A percentile compares a stretch with the other conserved stretches of the same genome.
These are phyloP conservation scores for Mrakiaceae sp. DNA, from an alignment of 1,284 basidiomycete species.

Conservation along the genomic window DNA sequence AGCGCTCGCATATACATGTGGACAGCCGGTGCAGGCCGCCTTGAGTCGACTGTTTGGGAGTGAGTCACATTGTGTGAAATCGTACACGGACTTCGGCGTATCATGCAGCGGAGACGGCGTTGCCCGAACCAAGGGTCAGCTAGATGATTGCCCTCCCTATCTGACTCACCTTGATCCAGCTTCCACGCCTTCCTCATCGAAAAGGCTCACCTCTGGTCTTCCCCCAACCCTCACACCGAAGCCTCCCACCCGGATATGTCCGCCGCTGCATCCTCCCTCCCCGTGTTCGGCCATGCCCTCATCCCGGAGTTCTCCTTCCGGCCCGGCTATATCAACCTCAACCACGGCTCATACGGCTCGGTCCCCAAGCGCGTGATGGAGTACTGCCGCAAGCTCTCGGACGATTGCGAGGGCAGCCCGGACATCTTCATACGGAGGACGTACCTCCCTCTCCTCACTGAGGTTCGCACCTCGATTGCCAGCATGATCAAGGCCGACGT, in stretches of 20 bases:
- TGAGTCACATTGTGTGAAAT: neutral
- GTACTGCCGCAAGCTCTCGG: constrained; percentile 40
- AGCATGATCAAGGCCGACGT: constrained; percentile 47
- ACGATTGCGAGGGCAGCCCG: constrained; percentile 48
- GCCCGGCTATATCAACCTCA: constrained; percentile 46
- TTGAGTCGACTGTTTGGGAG: constrained; percentile 8
- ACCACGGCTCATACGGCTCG: constrained; percentile 60
- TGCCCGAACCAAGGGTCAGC: neutral
- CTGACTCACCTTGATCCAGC: neutral
- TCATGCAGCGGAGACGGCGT: neutral
- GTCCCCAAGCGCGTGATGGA: constrained; percentile 49
- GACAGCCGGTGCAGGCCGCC: neutral
- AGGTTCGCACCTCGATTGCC: constrained; percentile 39
- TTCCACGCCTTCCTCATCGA: constrained; percentile 6
- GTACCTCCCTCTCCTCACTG: constrained; percentile 36
- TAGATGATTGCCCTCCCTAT: neutral
- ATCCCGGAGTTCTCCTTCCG: constrained; percentile 9
- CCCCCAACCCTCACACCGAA: neutral
- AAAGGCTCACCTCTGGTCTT: constrained; percentile 9
- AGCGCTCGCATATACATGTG: constrained; percentile 4
- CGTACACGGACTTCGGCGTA: too few relatives aligned
- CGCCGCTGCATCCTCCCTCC: neutral
- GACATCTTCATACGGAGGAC: constrained; percentile 50
- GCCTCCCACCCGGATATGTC: neutral
- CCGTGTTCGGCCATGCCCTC: constrained; percentile 7